Evolutionary conservation across 2,329 filamentous ascomycete genomes (phyloP), one percentile per base, ranked within the genome.

Genomic region (Drechslerella stenobrocha): DNA sequence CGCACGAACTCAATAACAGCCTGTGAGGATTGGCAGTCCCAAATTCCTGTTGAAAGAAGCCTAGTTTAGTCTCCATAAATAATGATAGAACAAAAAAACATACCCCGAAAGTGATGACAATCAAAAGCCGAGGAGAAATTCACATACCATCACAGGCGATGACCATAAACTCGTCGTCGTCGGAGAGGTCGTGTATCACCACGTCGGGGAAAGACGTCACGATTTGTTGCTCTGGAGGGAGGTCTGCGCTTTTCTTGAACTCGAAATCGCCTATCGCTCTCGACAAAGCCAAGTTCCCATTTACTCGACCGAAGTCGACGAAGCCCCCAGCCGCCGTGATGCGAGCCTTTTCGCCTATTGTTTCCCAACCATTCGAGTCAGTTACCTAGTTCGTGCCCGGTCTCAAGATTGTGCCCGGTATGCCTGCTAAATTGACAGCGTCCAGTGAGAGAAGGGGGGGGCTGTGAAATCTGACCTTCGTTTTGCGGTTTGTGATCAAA

Each of bases 401-500:
- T n/a, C n/a, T n/a, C n/a, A n/a, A n/a, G n/a, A n/a, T n/a, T n/a
- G n/a, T n/a, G n/a, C n/a, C n/a, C n/a, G n/a, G n/a, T n/a, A n/a
- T n/a, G n/a, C n/a, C n/a, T n/a, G n/a, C n/a, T n/a, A n/a, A n/a
- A n/a, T n/a, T n/a, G n/a, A n/a, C n/a, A n/a, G n/a, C n/a, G n/a
- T n/a, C n/a, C n/a, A 5, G 26, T 28, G 23, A n/a, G n/a, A 5
- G 23, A 26, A 52, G n/a, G 37, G 11, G 11, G 13, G 37, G 37
- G n/a, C 20, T 9, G 3, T n/a, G 23, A 18, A 22, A 34, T 55
- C 75, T 60, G 76, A 95, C 90, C 89, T 83, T 98, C 93, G 73
- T 97, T 96, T 77, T 96, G 91, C 40, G 93, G 93, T 80, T 98
- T 98, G 82, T 98, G 93, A 77, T 98, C 93, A 76, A 95, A 95